Base-by-base conservation (phyloP, 768 basidiomycete genomes). In the Lactarius evosmus region DNA sequence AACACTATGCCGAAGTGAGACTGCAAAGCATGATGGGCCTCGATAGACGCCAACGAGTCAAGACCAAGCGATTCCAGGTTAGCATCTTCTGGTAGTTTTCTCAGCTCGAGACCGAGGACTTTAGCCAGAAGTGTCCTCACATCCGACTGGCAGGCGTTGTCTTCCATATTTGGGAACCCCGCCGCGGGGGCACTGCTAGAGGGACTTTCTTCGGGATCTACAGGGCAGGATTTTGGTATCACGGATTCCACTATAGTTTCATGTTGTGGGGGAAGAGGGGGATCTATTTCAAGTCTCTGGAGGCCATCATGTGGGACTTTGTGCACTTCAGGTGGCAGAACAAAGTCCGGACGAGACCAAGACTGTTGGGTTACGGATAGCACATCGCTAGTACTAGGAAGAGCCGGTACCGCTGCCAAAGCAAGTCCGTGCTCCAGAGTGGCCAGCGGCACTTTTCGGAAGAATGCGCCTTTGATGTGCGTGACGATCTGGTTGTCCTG, bases 21-120 rank as follows among this genome's bases (percentile, higher is more conserved):
- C 63, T 76, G 75, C 44, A 88, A 68, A 1, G 75, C 75, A 44
- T 85, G 79, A 7, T 82, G 75, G 36, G 79, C 80, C 67, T 90
- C 88, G 61, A 89, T 85, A 1, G 83, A 82, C 25, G 82, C 80
- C 58, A 90, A 72, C 1, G 87, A 89, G 67, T 89, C 86, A 25
- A 89, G 72, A 3, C 88, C 87, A 16, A 88, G 75, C 0, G 74
- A 71, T 19, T 76, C 77, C 8, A 89, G 74, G 25, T 83, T 78
- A 0, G 73, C 70, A 19, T 80, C 79, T 32, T 82, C 82, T 1
- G 71, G 61, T 29, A 88, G 75, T 19, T 76, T 75, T 3, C 72
- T 67, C 22, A 70, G 58, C 12, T 73, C 69, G 0, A 73, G 58
- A n/a, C 75, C 75, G 1, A 87, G 76, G n/a, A 83, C 78, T 2